A percentile compares a stretch with the other conserved stretches of the same genome.
Conservation (phyloP, 1,139 yeast genomes). For the Sugiyamaella novakii region DNA sequence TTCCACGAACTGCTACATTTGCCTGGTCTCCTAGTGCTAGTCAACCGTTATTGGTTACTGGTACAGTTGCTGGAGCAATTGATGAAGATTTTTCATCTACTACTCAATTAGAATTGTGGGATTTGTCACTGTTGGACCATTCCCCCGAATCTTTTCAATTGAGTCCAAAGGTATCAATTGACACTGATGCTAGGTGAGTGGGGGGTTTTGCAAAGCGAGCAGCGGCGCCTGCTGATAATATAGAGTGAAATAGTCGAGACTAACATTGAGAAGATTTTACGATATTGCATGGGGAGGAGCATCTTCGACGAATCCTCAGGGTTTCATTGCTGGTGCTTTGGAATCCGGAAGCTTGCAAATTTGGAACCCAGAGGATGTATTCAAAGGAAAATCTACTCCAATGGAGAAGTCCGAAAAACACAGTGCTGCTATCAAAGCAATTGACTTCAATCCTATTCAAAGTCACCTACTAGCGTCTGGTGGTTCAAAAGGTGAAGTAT, state of each 20-base stretch:
- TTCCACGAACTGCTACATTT: conserved; percentile 84
- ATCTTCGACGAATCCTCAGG: conserved; percentile 54
- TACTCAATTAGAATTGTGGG: conserved; percentile 78
- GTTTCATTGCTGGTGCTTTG: conserved; percentile 83
- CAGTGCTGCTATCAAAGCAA: conserved; percentile 67
- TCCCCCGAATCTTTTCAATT: conserved; percentile 40
- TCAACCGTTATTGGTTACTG: conserved; percentile 79
- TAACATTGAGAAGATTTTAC: conserved; percentile 53
- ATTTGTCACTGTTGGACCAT: conserved; percentile 55
- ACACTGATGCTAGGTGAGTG: conserved; percentile 46
- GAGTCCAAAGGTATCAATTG: conserved; percentile 60
- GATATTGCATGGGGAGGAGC: conserved; percentile 86
- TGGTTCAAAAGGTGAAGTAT: conserved; percentile 83
- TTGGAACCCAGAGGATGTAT: conserved; percentile 59
- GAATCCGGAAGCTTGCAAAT: conserved; percentile 81
- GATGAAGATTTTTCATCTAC: conserved; percentile 83
- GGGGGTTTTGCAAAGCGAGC: too few species aligned
- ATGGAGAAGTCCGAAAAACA: conserved; percentile 50
- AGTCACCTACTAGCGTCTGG: conserved; percentile 79
- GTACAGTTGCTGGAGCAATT: conserved; percentile 93
- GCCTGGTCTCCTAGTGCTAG: conserved; percentile 84
- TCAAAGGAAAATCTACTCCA: conserved; percentile 30
- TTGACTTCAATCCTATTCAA: conserved; percentile 78
- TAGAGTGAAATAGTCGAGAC: too few species aligned
- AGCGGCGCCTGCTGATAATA: too few species aligned